A percentile compares a stretch with the other conserved stretches of the same genome.
phyloP scores from a whole-genome alignment of 257 asterid genomes.

The Anisodus acutangulus region DNA sequence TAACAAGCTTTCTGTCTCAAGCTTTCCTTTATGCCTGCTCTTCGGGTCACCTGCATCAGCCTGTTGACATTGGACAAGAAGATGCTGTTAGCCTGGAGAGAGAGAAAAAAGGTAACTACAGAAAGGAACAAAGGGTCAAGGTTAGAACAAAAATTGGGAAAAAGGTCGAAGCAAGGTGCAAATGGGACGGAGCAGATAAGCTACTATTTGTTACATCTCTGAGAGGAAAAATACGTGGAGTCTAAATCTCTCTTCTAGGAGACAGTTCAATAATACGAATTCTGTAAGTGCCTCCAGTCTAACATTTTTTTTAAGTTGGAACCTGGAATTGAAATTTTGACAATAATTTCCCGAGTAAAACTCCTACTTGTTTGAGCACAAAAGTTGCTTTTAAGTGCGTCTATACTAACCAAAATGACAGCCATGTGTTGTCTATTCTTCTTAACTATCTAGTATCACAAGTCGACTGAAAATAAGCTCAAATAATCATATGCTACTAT shows the following conservation, averaged over 20 bases:
- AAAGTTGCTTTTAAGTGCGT: neutral
- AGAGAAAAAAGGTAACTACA: neutral
- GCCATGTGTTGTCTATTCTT: neutral
- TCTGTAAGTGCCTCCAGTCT: neutral
- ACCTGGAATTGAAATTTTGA: neutral
- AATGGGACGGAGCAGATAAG: neutral
- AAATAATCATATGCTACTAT: neutral
- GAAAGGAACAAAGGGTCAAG: neutral
- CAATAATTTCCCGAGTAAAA: neutral
- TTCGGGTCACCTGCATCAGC: conserved; percentile 93
- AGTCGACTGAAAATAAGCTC: neutral
- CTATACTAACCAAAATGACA: neutral
- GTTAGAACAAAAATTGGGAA: neutral
- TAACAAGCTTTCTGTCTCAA: conserved; percentile 89
- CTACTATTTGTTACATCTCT: neutral
- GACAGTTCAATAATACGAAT: neutral
- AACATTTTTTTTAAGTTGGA: neutral
- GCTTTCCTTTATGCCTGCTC: conserved; percentile 99
- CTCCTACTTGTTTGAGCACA: neutral
- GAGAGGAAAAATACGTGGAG: neutral
- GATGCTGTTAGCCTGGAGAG: neutral
- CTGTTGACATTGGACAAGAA: conserved; percentile 43
- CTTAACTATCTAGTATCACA: neutral
- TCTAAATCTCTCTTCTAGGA: too few relatives aligned
- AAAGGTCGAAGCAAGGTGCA: neutral